A percentile compares a stretch with the other conserved stretches of the same genome.
Evolutionary conservation across 2,329 filamentous ascomycete species (phyloP).

Genomic region (Fusarium sambucinum): DNA sequence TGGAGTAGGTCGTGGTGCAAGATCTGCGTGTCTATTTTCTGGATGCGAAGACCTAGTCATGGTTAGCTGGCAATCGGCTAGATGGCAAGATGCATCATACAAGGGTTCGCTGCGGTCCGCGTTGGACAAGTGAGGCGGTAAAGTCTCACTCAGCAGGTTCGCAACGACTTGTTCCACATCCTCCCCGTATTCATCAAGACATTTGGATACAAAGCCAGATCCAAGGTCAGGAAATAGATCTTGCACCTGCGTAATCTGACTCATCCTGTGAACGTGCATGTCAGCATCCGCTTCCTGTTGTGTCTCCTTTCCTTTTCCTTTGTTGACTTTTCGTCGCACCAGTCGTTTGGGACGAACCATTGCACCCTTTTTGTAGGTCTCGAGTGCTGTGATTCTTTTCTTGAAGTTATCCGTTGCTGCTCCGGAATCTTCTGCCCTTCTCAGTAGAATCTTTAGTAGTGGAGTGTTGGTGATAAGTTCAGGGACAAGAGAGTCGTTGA

Average conservation of each 20-base stretch:
- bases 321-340: constrained; percentile 68
- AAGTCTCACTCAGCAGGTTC: constrained; percentile 81
- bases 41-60: constrained; percentile 47
- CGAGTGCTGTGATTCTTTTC: constrained; percentile 71
- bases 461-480: constrained; percentile 86
- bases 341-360: constrained; percentile 64
- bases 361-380: constrained; percentile 68
- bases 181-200: constrained; percentile 83
- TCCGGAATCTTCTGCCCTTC: constrained; percentile 63
- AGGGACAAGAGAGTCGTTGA: constrained; percentile 79
- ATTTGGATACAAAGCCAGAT: constrained; percentile 80
- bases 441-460: constrained; percentile 72
- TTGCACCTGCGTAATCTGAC: constrained; percentile 88
- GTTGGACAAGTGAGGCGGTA: constrained; percentile 75
- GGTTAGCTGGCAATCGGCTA: constrained; percentile 32
- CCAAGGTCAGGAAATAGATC: constrained; percentile 92
- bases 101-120: constrained; percentile 75
- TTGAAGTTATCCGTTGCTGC: constrained; percentile 67
- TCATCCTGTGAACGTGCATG: constrained; percentile 84
- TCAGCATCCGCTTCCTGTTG: constrained; percentile 57
- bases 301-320: constrained; percentile 69
- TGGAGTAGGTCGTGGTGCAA: constrained; percentile 72
- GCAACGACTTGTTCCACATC: constrained; percentile 83
- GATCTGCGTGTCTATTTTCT: constrained; percentile 50
- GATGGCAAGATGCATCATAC: constrained; percentile 54